Conservation (phyloP, 2,329 filamentous ascomycete genomes). For the Ophiosphaerella herpotricha region DNA sequence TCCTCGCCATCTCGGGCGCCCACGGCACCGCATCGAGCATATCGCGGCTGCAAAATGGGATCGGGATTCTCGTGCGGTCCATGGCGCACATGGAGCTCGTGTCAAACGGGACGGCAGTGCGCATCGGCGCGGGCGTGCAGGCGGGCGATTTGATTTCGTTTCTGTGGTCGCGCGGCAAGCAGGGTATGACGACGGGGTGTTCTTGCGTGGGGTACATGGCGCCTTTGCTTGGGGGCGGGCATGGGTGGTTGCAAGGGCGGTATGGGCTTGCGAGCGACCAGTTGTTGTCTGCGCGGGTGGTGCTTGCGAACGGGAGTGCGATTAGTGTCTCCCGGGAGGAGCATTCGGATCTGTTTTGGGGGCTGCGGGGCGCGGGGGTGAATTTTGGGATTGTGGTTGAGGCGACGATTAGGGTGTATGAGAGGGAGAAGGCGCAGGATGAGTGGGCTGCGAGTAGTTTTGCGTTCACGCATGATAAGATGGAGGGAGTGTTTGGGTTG, state of each 20-base stretch:
- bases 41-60: no score
- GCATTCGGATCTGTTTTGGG: conserved; percentile 47
- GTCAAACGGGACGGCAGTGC: no score
- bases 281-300: conserved; percentile 36
- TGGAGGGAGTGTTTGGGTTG: conserved; percentile 17
- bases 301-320: conserved; percentile 44
- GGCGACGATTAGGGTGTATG: conserved; percentile 23
- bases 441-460: conserved; percentile 18
- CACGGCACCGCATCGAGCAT: no score
- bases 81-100: no score
- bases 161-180: conserved; percentile 21
- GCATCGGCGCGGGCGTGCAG: no score
- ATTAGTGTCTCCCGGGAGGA: conserved; percentile 34
- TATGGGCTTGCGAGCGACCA: conserved; percentile 42
- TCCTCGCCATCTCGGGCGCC: no score
- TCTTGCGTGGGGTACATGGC: conserved; percentile 57
- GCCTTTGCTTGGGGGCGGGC: conserved; percentile 62
- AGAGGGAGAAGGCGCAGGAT: conserved; percentile 10
- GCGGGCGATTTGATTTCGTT: no score
- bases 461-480: conserved; percentile 20
- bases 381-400: conserved; percentile 41
- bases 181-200: conserved; percentile 22
- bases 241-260: conserved; percentile 59
- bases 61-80: no score
- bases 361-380: conserved; percentile 42